Evolutionary conservation across 139 green algal genomes (phyloP), one percentile per base, ranked within the genome.

Genomic region (Micractinium sp.): DNA sequence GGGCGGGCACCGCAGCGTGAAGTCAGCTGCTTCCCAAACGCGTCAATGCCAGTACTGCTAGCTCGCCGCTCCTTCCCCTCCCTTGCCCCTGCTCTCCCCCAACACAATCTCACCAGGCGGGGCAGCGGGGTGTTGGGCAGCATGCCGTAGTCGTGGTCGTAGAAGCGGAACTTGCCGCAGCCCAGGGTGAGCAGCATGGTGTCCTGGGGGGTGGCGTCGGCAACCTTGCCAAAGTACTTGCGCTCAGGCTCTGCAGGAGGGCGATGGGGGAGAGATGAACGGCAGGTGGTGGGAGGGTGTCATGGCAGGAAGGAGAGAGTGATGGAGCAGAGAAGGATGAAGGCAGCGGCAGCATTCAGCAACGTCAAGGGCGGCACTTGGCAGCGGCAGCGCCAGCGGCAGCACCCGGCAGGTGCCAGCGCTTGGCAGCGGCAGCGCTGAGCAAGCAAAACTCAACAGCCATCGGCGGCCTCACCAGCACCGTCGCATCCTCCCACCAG

Each of bases 91-190:
- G n/a, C n/a, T n/a, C n/a, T n/a, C n/a, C n/a, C 95, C 90, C 47
- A 56, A 56, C 47, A 56, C 3, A 97, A 90, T 2, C 92, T 95
- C 18, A 97, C 81, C 16, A 93, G 69, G 60, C 92, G 78, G 4
- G 87, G 87, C 63, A 90, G 66, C 31, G 63, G 82, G 15, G 82
- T 78, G 82, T 61, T 61, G 61, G 82, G 63, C 82, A 87, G 81
- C 56, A 75, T 86, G 81, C 81, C 81, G 7, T n/a, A 86, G 56
- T 86, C 81, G 89, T 95, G 93, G 88, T 95, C 91, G 84, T 94
- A 93, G 69, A 97, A 91, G 66, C 95, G 93, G 90, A 94, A 97
- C 94, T 97, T 97, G 89, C 91, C 94, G 87, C 95, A 97, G 69
- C 94, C 95, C 76, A 97, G 89, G 4, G 95, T 96, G 19, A 97